phyloP scores from a whole-genome alignment of 2,329 filamentous ascomycete genomes.

The Lachnellula cervina region DNA sequence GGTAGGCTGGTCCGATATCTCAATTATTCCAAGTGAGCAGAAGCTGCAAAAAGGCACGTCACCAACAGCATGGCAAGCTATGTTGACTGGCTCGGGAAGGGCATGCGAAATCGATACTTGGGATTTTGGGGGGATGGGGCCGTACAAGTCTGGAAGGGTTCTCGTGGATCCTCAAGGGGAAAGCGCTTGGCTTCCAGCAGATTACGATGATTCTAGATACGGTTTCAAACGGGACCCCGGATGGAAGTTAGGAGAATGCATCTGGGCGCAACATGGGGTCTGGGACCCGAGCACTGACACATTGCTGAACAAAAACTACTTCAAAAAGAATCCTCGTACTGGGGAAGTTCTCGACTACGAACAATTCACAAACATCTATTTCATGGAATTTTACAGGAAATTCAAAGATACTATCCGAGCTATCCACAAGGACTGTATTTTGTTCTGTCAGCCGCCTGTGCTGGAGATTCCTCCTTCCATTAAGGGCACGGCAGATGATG shows the following conservation, averaged over 20 bases:
- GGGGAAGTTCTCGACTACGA: constrained; percentile 74
- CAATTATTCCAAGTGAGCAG: constrained; percentile 77
- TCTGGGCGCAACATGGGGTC: constrained; percentile 95
- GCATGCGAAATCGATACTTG: constrained; percentile 87
- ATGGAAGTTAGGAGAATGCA: constrained; percentile 90
- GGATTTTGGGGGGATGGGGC: constrained; percentile 90
- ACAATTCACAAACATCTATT: constrained; percentile 86
- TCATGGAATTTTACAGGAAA: constrained; percentile 76
- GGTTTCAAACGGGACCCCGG: constrained; percentile 82
- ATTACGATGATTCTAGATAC: constrained; percentile 81
- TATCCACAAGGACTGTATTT: constrained; percentile 73
- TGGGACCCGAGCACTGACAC: constrained; percentile 81
- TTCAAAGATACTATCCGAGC: constrained; percentile 71
- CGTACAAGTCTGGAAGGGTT: constrained; percentile 78
- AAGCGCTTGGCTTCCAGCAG: constrained; percentile 75
- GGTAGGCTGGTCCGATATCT: constrained; percentile 77
- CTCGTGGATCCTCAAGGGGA: constrained; percentile 86
- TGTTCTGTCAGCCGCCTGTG: constrained; percentile 88
- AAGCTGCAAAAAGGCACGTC: constrained; percentile 88
- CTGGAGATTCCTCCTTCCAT: constrained; percentile 86
- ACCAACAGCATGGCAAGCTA: constrained; percentile 90
- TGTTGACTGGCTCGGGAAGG: constrained; percentile 84
- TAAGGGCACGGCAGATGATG: constrained; percentile 83
- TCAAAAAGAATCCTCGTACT: constrained; percentile 70
- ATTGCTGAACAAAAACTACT: constrained; percentile 81